A percentile compares a stretch with the other conserved stretches of the same genome.
These are phyloP conservation scores for Colletotrichum lini DNA, from an alignment of 2,329 filamentous ascomycete genomes.

Conservation along the genomic window DNA sequence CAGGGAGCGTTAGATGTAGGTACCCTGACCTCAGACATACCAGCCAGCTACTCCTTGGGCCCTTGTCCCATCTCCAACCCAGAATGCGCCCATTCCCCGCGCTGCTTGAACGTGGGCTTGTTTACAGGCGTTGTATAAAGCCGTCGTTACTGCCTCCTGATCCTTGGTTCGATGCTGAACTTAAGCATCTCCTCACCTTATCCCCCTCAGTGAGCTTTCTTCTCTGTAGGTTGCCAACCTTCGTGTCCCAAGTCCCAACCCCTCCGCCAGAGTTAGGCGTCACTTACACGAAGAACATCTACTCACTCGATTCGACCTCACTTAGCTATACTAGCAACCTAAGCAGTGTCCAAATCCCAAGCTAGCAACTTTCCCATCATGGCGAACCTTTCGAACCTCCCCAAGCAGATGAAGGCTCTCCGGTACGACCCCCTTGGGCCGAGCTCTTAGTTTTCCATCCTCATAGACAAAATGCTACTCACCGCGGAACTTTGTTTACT, in stretches of 20 bases:
- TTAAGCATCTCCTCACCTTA: constrained; percentile 17
- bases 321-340: not conserved
- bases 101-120: constrained; percentile 17
- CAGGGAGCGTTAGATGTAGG: constrained; percentile 30
- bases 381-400: constrained; percentile 61
- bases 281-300: constrained; percentile 2
- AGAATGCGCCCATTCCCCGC: constrained; percentile 35
- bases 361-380: constrained; percentile 47
- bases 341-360: not conserved
- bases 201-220: constrained; percentile 9
- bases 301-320: constrained; percentile 10
- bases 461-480: not conserved
- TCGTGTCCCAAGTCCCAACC: not conserved
- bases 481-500: constrained; percentile 23
- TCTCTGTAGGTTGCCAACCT: not conserved
- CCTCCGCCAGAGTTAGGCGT: not conserved
- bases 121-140: constrained; percentile 28
- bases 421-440: constrained; percentile 57
- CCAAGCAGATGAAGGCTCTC: constrained; percentile 73
- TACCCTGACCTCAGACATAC: constrained; percentile 40
- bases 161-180: not conserved
- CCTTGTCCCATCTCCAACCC: constrained; percentile 25
- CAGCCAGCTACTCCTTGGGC: constrained; percentile 27
- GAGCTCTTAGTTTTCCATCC: constrained; percentile 4
- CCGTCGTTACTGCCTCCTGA: constrained; percentile 3